Evolutionary conservation across 192 early-diverging fungal genomes (phyloP).

Genomic region (Backusella circina): DNA sequence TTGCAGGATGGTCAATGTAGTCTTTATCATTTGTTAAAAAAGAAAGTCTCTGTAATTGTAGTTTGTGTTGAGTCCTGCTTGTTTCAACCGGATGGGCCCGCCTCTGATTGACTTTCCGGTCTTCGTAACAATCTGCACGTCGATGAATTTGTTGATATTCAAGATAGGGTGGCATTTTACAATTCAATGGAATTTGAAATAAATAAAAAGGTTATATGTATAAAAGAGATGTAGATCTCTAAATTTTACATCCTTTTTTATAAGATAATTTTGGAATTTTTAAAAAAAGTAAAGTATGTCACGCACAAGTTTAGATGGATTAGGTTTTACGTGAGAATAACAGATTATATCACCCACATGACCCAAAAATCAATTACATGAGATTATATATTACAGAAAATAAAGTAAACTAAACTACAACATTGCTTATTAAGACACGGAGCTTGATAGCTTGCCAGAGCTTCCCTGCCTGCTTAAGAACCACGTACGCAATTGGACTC

Average conservation of each 20-base stretch:
- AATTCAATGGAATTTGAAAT: neutral
- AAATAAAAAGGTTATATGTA: neutral
- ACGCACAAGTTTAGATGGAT: neutral
- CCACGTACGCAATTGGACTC: constrained; percentile 22
- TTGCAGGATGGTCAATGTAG: constrained; percentile 37
- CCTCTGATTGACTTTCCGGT: neutral
- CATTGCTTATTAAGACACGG: neutral
- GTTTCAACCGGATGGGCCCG: neutral
- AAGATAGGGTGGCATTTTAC: neutral
- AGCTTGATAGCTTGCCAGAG: constrained; percentile 5
- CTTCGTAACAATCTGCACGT: neutral
- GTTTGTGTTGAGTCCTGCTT: constrained; percentile 42
- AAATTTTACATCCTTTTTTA: neutral
- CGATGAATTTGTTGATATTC: neutral
- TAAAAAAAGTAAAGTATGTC: neutral
- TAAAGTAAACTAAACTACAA: neutral
- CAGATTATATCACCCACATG: neutral
- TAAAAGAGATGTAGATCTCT: neutral
- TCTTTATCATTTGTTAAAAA: constrained; percentile 40
- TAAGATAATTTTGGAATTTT: neutral
- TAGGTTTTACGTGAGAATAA: neutral
- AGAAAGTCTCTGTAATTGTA: constrained; percentile 36
- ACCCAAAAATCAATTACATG: neutral
- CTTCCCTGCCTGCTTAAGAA: neutral
- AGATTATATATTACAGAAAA: constrained; percentile 6